phyloP scores from a whole-genome alignment of 2,329 filamentous ascomycete species.

The Lomentospora prolificans region DNA sequence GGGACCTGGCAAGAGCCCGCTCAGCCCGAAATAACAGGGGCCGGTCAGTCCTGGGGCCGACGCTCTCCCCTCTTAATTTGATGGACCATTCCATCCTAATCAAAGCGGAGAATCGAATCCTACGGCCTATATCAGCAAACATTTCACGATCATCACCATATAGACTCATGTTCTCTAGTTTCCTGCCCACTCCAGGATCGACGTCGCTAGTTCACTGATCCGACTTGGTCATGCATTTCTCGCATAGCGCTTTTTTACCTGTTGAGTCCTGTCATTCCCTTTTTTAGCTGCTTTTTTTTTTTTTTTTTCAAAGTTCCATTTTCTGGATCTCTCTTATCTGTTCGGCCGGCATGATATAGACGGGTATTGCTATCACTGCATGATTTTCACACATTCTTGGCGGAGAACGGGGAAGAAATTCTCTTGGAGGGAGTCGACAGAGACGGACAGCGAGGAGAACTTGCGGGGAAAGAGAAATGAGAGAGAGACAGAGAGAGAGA shows the following conservation, averaged over 20 bases:
- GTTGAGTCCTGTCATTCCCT: not conserved
- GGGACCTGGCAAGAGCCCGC: conserved; percentile 31
- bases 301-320: not conserved
- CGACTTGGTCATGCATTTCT: too few species aligned
- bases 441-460: too few species aligned
- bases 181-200: not conserved
- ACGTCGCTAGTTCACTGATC: too few species aligned
- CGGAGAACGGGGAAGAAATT: too few species aligned
- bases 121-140: too few species aligned
- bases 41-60: not conserved
- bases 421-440: too few species aligned
- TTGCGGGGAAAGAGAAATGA: too few species aligned
- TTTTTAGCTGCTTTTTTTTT: not conserved
- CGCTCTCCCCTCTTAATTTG: not conserved
- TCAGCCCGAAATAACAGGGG: conserved; percentile 25
- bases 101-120: too few species aligned
- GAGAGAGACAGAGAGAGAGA: too few species aligned
- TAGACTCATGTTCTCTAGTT: not conserved
- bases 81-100: not conserved
- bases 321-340: not conserved
- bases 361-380: not conserved
- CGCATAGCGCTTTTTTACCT: conserved; percentile 4
- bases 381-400: not conserved
- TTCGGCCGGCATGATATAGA: not conserved
- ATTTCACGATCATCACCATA: too few species aligned